phyloP scores from a whole-genome alignment of 805 yeast genomes.

The Candida bentonensis region DNA sequence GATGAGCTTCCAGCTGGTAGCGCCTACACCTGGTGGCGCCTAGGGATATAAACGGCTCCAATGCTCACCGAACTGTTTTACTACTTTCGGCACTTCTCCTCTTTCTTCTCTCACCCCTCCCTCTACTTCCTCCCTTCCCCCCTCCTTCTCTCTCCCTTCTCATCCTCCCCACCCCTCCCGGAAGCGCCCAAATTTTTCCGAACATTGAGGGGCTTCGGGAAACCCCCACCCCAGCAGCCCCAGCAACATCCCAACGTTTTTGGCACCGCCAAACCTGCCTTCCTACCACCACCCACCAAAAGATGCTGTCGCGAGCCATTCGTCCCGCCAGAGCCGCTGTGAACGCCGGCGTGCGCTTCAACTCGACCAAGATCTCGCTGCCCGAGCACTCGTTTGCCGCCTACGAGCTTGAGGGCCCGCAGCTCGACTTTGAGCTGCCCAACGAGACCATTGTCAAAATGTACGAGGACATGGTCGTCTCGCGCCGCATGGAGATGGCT shows the following conservation, averaged over 20 bases:
- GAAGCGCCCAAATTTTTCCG: neutral
- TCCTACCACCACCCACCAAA: neutral
- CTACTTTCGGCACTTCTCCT: too few species aligned
- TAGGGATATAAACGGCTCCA: too few species aligned
- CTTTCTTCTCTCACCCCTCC: too few species aligned
- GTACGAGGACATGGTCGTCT: slow-evolving; percentile 91
- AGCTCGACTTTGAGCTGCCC: slow-evolving; percentile 59
- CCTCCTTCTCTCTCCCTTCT: too few species aligned
- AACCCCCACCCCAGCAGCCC: neutral
- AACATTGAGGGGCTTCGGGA: neutral
- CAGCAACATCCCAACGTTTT: neutral
- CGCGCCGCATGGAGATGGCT: slow-evolving; percentile 95
- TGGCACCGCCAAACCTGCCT: neutral
- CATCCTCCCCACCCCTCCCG: too few species aligned
- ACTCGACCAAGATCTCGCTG: slow-evolving; percentile 25
- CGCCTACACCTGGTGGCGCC: too few species aligned
- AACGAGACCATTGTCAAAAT: slow-evolving; percentile 70
- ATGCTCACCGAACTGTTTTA: too few species aligned
- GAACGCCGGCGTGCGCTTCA: slow-evolving; percentile 1
- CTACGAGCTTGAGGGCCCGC: slow-evolving; percentile 65
- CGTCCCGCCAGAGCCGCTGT: neutral
- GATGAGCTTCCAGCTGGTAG: too few species aligned
- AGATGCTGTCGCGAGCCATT: slow-evolving; percentile 1
- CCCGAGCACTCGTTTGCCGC: slow-evolving; percentile 78
- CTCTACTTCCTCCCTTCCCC: too few species aligned